A percentile compares a stretch with the other conserved stretches of the same genome.
Conservation (phyloP, 148 eudicot genomes). For the Camellia sinensis region DNA sequence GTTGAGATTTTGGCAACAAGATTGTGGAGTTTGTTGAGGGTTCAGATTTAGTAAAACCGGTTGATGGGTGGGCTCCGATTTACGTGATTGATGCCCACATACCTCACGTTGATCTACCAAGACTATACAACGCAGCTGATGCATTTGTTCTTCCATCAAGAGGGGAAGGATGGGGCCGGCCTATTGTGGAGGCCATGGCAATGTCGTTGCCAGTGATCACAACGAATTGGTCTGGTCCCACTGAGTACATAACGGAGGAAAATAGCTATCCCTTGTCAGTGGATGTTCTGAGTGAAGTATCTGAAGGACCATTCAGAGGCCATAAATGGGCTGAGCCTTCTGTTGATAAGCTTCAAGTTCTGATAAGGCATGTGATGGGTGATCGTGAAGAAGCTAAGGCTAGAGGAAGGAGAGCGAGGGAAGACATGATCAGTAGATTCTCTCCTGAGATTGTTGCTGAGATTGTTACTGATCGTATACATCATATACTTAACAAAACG, state of each 20-base stretch:
- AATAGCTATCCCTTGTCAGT: constrained; percentile 61
- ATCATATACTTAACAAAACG: constrained; percentile 23
- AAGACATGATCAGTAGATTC: constrained; percentile 42
- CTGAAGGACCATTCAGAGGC: constrained; percentile 67
- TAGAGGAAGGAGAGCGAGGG: constrained; percentile 55
- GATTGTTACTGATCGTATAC: constrained; percentile 30
- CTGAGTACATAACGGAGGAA: constrained; percentile 54
- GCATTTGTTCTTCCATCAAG: constrained; percentile 73
- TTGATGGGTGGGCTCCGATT: constrained; percentile 51
- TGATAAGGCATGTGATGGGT: constrained; percentile 57
- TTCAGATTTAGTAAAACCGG: constrained; percentile 44
- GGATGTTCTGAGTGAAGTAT: constrained; percentile 49
- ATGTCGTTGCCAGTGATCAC: constrained; percentile 69
- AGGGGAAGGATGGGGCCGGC: constrained; percentile 89
- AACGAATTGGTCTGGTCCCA: constrained; percentile 76
- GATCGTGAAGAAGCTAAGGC: constrained; percentile 52
- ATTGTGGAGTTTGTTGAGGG: constrained; percentile 46
- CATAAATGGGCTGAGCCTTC: constrained; percentile 85
- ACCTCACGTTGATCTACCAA: constrained; percentile 63
- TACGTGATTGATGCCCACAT: constrained; percentile 59
- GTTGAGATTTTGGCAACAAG: constrained; percentile 50
- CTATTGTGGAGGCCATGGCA: constrained; percentile 78
- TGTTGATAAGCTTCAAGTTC: constrained; percentile 42
- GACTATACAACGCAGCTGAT: constrained; percentile 55
- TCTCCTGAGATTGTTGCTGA: constrained; percentile 53